A percentile compares a stretch with the other conserved stretches of the same genome.
These are phyloP conservation scores for Stellera chamaejasme DNA, from an alignment of 345 rosid genomes.

Conservation along the genomic window DNA sequence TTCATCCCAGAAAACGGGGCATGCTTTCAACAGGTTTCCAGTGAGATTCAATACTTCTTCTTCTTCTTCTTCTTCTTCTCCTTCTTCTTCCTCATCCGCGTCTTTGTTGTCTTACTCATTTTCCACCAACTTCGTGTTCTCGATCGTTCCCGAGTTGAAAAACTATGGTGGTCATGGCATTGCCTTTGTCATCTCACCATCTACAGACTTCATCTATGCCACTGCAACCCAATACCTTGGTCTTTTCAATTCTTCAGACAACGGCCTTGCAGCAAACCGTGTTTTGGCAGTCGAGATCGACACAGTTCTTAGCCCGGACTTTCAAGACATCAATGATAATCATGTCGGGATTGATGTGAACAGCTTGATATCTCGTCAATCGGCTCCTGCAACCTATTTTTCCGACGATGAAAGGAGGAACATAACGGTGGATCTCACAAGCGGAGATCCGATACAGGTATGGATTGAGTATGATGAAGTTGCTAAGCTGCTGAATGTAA, in stretches of 20 bases:
- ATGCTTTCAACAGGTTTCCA: constrained; percentile 36
- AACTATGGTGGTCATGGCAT: constrained; percentile 32
- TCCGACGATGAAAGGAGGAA: constrained; percentile 12
- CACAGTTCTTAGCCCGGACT: constrained; percentile 30
- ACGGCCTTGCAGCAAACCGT: constrained; percentile 33
- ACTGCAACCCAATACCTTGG: constrained; percentile 26
- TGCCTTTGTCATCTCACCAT: constrained; percentile 36
- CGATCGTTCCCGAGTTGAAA: constrained; percentile 19
- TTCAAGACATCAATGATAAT: constrained; percentile 24
- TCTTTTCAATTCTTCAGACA: constrained; percentile 30
- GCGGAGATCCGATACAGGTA: constrained; percentile 31
- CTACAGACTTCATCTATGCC: constrained; percentile 18
- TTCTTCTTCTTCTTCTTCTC: constrained; percentile 8
- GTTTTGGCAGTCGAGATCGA: constrained; percentile 56
- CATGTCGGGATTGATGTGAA: constrained; percentile 55
- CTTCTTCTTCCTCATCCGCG: constrained; percentile 12
- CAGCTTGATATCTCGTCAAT: constrained; percentile 18
- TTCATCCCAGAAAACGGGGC: constrained; percentile 26
- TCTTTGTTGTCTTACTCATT: constrained; percentile 19
- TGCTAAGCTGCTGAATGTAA: constrained; percentile 28
- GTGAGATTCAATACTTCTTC: constrained; percentile 15
- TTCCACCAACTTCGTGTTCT: constrained; percentile 37
- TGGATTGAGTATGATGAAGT: constrained; percentile 48
- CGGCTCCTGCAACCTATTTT: constrained; percentile 28
- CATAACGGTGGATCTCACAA: constrained; percentile 11